These are phyloP conservation scores for Fusarium compactum DNA, from an alignment of 2,329 filamentous ascomycete genomes.

Conservation along the genomic window DNA sequence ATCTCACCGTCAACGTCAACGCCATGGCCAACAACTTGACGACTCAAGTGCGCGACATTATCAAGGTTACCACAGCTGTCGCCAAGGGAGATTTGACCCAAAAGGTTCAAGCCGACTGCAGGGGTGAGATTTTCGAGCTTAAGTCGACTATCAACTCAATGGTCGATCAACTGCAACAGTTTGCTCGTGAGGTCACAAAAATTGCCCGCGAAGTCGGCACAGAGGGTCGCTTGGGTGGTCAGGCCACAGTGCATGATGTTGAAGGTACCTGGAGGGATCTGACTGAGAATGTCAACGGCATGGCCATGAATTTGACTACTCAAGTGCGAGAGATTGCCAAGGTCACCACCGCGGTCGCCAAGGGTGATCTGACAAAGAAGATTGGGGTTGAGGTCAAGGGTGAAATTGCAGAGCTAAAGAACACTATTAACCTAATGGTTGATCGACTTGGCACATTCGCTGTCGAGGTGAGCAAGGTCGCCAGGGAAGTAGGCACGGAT, in stretches of 20 bases:
- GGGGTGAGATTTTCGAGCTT: constrained; percentile 91
- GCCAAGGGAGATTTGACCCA: constrained; percentile 92
- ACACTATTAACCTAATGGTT: constrained; percentile 99
- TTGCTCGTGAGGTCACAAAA: constrained; percentile 96
- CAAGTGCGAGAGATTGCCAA: constrained; percentile 98
- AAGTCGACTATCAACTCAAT: constrained; percentile 99
- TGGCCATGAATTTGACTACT: constrained; percentile 98
- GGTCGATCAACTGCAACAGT: constrained; percentile 97
- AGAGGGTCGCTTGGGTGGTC: constrained; percentile 91
- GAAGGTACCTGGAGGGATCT: constrained; percentile 97
- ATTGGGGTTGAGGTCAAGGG: constrained; percentile 94
- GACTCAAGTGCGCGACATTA: constrained; percentile 94
- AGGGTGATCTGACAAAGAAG: constrained; percentile 94
- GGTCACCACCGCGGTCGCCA: constrained; percentile 94
- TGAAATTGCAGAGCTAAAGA: constrained; percentile 94
- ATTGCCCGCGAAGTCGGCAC: constrained; percentile 97
- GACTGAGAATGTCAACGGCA: constrained; percentile 95
- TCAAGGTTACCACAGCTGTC: constrained; percentile 79
- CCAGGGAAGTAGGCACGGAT: constrained; percentile 95
- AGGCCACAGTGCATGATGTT: constrained; percentile 95
- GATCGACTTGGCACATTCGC: constrained; percentile 96
- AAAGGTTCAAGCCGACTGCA: constrained; percentile 93
- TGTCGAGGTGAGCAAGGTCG: constrained; percentile 95
- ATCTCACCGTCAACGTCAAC: constrained; percentile 86
- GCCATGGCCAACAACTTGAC: constrained; percentile 90